Conservation (phyloP, 2,329 filamentous ascomycete species). For the Colletotrichum filicis region DNA sequence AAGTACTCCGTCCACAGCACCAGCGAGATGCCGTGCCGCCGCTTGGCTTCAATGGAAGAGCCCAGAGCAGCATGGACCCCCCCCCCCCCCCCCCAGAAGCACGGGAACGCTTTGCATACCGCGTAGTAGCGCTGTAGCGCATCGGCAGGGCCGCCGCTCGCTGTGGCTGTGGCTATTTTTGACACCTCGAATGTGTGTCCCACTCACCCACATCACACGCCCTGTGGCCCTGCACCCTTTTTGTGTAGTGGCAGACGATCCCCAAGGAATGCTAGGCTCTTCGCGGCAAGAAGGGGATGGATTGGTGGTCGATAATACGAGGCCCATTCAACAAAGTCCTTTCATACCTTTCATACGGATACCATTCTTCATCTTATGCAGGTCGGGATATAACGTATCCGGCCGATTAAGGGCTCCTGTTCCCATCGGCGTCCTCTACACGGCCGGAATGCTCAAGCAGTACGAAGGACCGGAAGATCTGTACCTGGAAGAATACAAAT, state of each 20-base stretch:
- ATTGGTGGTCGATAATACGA: slow-evolving; percentile 25
- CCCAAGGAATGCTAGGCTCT: not conserved
- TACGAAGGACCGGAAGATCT: not conserved
- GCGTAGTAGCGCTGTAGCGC: not conserved
- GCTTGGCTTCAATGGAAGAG: not conserved
- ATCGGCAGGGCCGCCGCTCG: slow-evolving; percentile 24
- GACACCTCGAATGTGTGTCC: not conserved
- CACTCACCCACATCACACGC: slow-evolving; percentile 1
- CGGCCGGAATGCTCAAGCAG: not conserved
- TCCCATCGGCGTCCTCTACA: not conserved
- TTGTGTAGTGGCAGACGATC: not conserved
- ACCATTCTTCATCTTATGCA: not conserved
- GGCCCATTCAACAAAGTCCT: not conserved
- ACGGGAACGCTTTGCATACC: not conserved
- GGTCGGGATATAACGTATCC: not conserved
- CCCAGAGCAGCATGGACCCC: slow-evolving; percentile 2
- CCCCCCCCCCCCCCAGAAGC: not conserved
- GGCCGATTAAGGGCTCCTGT: not conserved
- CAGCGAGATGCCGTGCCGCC: not conserved
- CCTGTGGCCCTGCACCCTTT: not conserved
- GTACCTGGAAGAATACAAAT: not conserved
- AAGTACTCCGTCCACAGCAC: not conserved
- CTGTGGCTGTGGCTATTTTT: slow-evolving; percentile 35
- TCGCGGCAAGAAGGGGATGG: not conserved
- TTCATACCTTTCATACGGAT: not conserved